phyloP scores from a whole-genome alignment of 148 eudicot species.

The Euryodendron excelsum region DNA sequence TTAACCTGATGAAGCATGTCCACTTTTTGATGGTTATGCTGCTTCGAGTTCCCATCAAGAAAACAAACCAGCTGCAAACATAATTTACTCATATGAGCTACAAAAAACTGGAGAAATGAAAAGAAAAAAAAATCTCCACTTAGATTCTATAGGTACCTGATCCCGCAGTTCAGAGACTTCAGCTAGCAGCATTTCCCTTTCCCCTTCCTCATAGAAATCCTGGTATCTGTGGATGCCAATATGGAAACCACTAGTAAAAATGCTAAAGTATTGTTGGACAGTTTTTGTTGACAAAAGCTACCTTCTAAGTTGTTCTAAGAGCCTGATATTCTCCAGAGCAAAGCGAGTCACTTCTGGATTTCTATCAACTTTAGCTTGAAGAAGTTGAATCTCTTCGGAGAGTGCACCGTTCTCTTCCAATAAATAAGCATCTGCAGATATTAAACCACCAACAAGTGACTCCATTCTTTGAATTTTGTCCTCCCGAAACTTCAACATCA shows the following conservation, averaged over 20 bases:
- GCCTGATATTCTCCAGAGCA: conserved; percentile 87
- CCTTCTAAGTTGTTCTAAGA: conserved; percentile 83
- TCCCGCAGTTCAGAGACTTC: conserved; percentile 88
- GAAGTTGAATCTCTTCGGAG: conserved; percentile 67
- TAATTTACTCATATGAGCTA: conserved; percentile 8
- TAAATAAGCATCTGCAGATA: conserved; percentile 67
- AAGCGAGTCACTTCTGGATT: conserved; percentile 98
- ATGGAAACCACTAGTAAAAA: conserved; percentile 5
- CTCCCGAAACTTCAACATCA: conserved; percentile 96
- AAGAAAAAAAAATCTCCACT: background rate
- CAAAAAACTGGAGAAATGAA: background rate
- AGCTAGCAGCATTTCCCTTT: conserved; percentile 71
- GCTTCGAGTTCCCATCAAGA: conserved; percentile 47
- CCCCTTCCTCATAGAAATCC: conserved; percentile 96
- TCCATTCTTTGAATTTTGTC: conserved; percentile 95
- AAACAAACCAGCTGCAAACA: conserved; percentile 55
- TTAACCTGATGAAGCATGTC: conserved; percentile 40
- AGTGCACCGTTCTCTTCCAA: conserved; percentile 78
- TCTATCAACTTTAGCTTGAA: conserved; percentile 72
- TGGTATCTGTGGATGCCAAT: conserved; percentile 52
- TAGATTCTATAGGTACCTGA: conserved; percentile 46
- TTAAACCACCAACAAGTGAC: conserved; percentile 58
- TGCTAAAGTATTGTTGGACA: background rate
- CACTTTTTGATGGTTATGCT: conserved; percentile 28
- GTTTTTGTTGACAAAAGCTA: conserved; percentile 17